Evolutionary conservation across 768 basidiomycete species (phyloP), one percentile per base, ranked within the genome.

Genomic region (Wakefieldia striispora): DNA sequence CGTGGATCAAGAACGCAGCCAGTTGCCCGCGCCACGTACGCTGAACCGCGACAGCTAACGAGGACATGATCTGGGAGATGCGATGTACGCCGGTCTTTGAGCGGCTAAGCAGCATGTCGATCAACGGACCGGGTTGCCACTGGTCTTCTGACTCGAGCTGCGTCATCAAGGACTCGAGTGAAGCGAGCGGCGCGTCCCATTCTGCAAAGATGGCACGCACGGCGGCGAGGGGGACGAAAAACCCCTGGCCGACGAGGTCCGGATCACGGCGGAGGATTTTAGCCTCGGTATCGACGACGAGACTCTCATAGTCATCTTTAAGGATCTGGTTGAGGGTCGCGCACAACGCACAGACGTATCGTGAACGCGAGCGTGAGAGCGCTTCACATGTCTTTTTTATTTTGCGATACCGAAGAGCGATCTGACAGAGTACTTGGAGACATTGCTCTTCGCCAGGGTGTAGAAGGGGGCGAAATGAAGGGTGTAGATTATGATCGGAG

Each of bases 171-270:
- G 78, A 71, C 41, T 78, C 75, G 24, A 97, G 76, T 5, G 88
- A 81, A 31, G 82, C 82, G 41, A 97, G 73, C 13, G 91, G 91
- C 8, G 88, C 85, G 57, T 92, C 89, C 94, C 94, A 97, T 66
- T 82, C 81, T 7, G 88, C 80, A 66, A 95, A 94, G 16, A 79
- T 81, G 11, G 94, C 89, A 45, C 88, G 82, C 51, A 97, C 70
- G 6, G 85, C 84, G 0, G 93, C 89, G 27, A 97, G 72, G 4
- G 93, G 92, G 5, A 97, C 91, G 62, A 43, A 93, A 4, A 87
- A 85, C 9, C 83, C 83, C 49, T 78, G 78, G n/a, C 81, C 87
- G 29, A 95, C 92, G 21, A 93, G 76, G 44, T 73, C 77, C 13
- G 85, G 74, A 62, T 95, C 91, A 40, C 86, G 82, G 33, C 72